Base-by-base conservation (phyloP, 2,329 filamentous ascomycete genomes). In the Stagonosporopsis vannaccii region DNA sequence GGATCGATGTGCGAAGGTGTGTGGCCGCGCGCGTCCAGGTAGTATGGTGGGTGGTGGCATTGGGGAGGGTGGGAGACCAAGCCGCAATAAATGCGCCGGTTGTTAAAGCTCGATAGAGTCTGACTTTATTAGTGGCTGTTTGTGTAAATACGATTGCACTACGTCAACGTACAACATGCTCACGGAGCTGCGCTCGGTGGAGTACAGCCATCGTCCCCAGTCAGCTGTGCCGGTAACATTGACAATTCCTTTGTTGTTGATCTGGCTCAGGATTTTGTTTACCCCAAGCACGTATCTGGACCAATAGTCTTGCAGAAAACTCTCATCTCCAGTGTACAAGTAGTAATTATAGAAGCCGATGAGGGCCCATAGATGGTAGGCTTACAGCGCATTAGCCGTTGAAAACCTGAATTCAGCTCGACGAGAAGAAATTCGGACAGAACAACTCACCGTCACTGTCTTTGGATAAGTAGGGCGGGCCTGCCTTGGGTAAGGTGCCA, bases 291-390 rank as follows among this genome's bases (percentile, higher is more conserved):
- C 67, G 60, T 85, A 85, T 3, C 75, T 76, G 0, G 72, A 60
- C 84, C 83, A 86, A 23, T 80, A 80, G 5, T 63, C 50, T 4
- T 65, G 58, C 12, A 86, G 65, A 52, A 83, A 86, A 0, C 66
- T 69, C 4, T 79, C 71, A 51, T 87, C 82, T 22, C 82, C 81
- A 0, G 82, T 82, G 61, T 80, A 86, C 2, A 86, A 74, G 40
- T 84, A 77, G 61, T 87, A 87, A 47, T 85, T 84, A 66, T 84
- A 84, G 6, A 82, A 82, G 2, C 84, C 83, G 39, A 87, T 82
- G 70, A 87, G 79, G 1, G 81, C 82, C 74, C 83, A 83, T 66
- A 85, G 78, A 48, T 75, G 72, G 44, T 76, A 75, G 1, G 72
- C 44, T 54, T 4, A 28, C 17, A 12, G 3, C 12, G 3, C 15